Base-by-base conservation (phyloP, 768 basidiomycete genomes). In the Termitomyces eurrhizus region DNA sequence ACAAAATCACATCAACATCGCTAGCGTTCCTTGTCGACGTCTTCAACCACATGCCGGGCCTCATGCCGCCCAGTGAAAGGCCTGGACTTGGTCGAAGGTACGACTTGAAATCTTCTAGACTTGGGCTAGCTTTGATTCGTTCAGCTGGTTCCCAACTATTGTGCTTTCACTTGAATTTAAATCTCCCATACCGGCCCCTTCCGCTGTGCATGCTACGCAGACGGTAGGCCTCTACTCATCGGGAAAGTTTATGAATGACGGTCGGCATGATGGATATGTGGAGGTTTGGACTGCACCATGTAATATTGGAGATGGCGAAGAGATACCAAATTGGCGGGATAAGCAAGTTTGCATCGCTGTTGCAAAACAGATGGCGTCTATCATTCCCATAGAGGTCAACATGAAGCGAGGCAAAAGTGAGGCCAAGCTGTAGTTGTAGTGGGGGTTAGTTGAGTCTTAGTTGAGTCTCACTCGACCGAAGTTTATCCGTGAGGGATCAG, bases 281-380 rank as follows among this genome's bases (percentile, higher is more conserved):
- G 88, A 89, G 65, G 74, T 88, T 12, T 90, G 87, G 87, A 83
- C 84, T 4, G 84, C 87, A 4, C 88, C 88, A 3, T 73, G 75
- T 52, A 74, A 83, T 57, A 75, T 85, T 41, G 83, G 81, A 5
- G 77, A 79, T 54, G 83, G 81, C 0, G 53, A 68, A 9, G 68
- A 75, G 32, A 37, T 44, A 14, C 67, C 75, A 1, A 78, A 79
- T 7, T 89, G 87, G 88, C 79, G 83, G 60, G 84, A 84, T 49
- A 70, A 80, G 50, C 86, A 88, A 65, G 74, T 83, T 24, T 89
- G 88, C 63, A 72, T 89, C 18, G 86, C 82, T 21, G 74, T 82
- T 36, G 79, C 84, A 11, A 84, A 80, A 14, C 87, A 89, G 70
- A 84, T 88, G 83, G 79, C 81, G 3, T 69, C 87, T 63, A 71